Evolutionary conservation across 495 filamentous ascomycete species (phyloP), one percentile per base, ranked within the genome.

Genomic region (Glarea lozoyensis): DNA sequence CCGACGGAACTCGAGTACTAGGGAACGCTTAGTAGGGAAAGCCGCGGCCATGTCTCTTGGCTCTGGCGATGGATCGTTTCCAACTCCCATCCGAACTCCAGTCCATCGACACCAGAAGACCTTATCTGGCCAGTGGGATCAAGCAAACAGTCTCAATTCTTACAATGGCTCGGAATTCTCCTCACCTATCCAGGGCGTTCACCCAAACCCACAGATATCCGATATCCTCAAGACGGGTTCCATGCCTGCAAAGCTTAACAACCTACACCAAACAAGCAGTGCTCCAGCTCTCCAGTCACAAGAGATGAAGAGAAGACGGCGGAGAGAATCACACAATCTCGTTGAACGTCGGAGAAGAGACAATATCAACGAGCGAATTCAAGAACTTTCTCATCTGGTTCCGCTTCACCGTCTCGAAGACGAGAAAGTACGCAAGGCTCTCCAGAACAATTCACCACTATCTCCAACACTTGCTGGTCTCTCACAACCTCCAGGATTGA

Each of bases 341-440:
- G 92, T 98, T 9, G 92, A 98, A 60, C 85, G 92, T 38, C 81
- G 92, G 23, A 82, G 92, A 35, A 78, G 92, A 33, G 92, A 98
- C 63, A 96, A 98, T 51, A 98, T 98, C 69, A 98, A 98, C 54
- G 92, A 98, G 60, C 78, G 92, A 5, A 98, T 98, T 45, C 90
- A 97, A 51, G 92, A 98, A 53, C 73, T 98, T 3, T 92, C 87
- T 50, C 86, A 88, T 54, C 75, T 98, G 1, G 92, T 98, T 10
- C 92, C 92, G 17, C 71, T 80, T 49, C 92, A 98, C 59, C 82
- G 92, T 12, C 72, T 98, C 11, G 92, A 98, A 53, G 92, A 98
- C 58, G 92, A 98, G 60, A 96, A 95, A 57, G 81, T 98, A 21
- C 82, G 88, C 24, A 97, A 97, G 60, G 84, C 93, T 41, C 79